Evolutionary conservation across 345 rosid species (phyloP), one percentile per base, ranked within the genome.

Genomic region (Brassica cretica): DNA sequence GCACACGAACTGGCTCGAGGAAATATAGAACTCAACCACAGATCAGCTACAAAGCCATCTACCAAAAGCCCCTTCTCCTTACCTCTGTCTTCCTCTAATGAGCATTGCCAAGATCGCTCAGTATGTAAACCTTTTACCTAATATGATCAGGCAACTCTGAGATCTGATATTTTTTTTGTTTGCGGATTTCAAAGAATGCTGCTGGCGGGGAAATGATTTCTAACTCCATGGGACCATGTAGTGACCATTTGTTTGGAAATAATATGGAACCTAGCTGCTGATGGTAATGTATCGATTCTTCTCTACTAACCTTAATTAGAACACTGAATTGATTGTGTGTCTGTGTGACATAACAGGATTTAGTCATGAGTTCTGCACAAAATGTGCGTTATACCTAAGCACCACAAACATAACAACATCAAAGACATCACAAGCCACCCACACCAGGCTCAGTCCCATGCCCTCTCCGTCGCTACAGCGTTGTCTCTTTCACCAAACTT

Each of bases 21-120:
- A 91, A 72, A 85, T 89, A 70, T 87, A 92, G 25, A 75, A 71
- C 72, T 78, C 80, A 60, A 84, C 77, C 69, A 82, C 84, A 76
- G 91, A 84, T 72, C 74, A 53, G 12, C 73, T 32, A 37, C 83
- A 71, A 21, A 44, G 63, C 58, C 90, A 64, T 63, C 71, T 65
- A 5, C 82, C 61, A 65, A 70, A 77, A 30, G 69, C 81, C 73
- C 91, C 97, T 30, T 93, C 98, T 60, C 88, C 94, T 32, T 89
- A 85, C 83, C 76, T 93, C 33, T 89, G 93, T 67, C 93, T 91
- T 82, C 99, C 99, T 65, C 90, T 94, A 14, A 89, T 84, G 96
- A 95, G 98, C 90, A 91, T 91, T 75, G 84, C 89, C 77, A 91
- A 81, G 77, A 93, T 94, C 37, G 95, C 98, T 66, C 91, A 94